Conservation (phyloP, 768 basidiomycete species). For the Baorangia bicolor region DNA sequence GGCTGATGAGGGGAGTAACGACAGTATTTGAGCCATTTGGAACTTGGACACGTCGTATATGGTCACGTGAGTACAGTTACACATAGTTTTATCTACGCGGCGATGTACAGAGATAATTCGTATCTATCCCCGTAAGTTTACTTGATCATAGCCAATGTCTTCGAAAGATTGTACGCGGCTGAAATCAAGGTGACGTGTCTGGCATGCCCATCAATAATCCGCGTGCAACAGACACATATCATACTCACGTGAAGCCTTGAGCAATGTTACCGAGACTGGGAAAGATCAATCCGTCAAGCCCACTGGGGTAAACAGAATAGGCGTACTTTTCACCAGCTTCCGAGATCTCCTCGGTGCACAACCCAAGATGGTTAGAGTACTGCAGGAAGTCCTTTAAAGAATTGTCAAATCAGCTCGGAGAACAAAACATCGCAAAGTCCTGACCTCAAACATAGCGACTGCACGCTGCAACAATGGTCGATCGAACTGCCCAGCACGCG, state of each 20-base stretch:
- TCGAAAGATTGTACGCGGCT: constrained; percentile 79
- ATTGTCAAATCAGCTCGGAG: background rate
- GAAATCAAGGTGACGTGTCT: constrained; percentile 86
- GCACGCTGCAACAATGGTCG: constrained; percentile 62
- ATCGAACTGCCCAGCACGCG: constrained; percentile 82
- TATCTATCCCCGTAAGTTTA: background rate
- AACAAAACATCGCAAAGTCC: constrained; percentile 7
- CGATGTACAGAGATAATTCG: background rate
- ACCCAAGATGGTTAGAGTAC: constrained; percentile 83
- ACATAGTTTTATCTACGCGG: background rate
- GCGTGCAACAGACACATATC: background rate
- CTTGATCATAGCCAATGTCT: constrained; percentile 42
- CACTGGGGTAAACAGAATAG: background rate
- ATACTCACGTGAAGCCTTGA: constrained; percentile 82
- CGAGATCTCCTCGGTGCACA: constrained; percentile 85
- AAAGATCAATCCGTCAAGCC: background rate
- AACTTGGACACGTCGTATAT: constrained; percentile 9
- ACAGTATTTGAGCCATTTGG: background rate
- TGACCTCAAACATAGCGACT: constrained; percentile 87
- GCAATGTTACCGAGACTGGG: constrained; percentile 80
- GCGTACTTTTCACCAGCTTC: constrained; percentile 80
- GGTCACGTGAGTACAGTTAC: constrained; percentile 11
- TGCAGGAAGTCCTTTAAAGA: constrained; percentile 63
- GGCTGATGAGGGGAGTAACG: background rate
- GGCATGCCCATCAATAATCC: background rate